Conservation (phyloP, 306 rosid genomes). For the Acacia melanoxylon region DNA sequence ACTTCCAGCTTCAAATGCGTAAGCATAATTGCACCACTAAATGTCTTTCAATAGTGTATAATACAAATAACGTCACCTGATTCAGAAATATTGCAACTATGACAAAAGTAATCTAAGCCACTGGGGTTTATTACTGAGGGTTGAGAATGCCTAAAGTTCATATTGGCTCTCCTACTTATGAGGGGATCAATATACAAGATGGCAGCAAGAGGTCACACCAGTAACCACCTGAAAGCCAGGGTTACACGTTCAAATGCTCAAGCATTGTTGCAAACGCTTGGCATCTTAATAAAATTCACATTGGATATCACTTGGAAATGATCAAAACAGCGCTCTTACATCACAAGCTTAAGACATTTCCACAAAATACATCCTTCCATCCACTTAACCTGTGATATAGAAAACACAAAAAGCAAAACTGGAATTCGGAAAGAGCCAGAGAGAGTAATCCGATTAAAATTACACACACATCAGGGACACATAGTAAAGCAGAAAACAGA, state of each 20-base stretch:
- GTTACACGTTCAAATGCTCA: background rate
- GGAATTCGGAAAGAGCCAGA: slow-evolving; percentile 9
- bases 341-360: background rate
- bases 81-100: background rate
- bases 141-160: slow-evolving; percentile 5
- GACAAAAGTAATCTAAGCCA: background rate
- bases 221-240: background rate
- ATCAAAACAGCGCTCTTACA: background rate
- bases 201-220: background rate
- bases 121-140: background rate
- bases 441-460: background rate
- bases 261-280: background rate
- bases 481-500: background rate
- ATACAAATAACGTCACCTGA: background rate
- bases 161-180: background rate
- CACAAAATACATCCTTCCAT: background rate
- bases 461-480: background rate
- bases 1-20: background rate
- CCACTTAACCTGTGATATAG: background rate
- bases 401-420: background rate
- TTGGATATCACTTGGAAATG: background rate
- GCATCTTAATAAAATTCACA: background rate
- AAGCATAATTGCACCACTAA: background rate
- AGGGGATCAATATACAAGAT: background rate
- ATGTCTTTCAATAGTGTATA: background rate